Evolutionary conservation across 805 yeast species (phyloP).

Genomic region (Saccharomycopsis javanensis): DNA sequence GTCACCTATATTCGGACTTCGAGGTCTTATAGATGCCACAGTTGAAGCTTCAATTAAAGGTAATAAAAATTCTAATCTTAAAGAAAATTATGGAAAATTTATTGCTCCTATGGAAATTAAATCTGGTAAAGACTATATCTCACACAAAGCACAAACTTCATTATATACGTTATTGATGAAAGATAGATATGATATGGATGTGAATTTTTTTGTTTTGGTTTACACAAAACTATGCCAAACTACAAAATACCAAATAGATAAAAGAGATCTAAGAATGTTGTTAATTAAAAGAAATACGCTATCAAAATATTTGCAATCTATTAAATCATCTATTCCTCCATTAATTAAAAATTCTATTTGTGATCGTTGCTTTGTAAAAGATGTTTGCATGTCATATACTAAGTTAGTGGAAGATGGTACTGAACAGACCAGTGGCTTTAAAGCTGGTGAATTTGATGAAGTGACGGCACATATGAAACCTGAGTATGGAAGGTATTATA

Average conservation of each 20-base stretch:
- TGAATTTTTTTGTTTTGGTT: conserved; percentile 55
- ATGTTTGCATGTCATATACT: conserved; percentile 57
- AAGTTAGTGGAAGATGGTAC: conserved; percentile 51
- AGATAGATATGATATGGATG: conserved; percentile 68
- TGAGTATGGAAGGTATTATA: conserved; percentile 45
- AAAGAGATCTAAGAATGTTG: conserved; percentile 53
- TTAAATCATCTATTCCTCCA: conserved; percentile 43
- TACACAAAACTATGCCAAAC: conserved; percentile 58
- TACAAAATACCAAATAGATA: conserved; percentile 41
- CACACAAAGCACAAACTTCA: conserved; percentile 81
- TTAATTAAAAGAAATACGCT: conserved; percentile 64
- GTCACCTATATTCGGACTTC: conserved; percentile 84
- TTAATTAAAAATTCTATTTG: conserved; percentile 43
- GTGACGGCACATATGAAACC: conserved; percentile 42
- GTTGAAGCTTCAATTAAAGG: conserved; percentile 46
- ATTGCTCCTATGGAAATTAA: conserved; percentile 83
- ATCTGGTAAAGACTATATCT: conserved; percentile 59
- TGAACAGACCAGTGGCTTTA: conserved; percentile 44
- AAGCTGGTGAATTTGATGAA: conserved; percentile 35
- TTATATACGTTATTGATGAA: conserved; percentile 69
- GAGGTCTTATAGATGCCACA: conserved; percentile 87
- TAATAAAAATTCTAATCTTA: conserved; percentile 15
- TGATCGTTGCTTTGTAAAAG: conserved; percentile 48
- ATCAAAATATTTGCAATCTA: conserved; percentile 47
- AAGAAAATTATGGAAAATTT: conserved; percentile 29